phyloP scores from a whole-genome alignment of 257 asterid genomes.

The Nicotiana obtusifolia region DNA sequence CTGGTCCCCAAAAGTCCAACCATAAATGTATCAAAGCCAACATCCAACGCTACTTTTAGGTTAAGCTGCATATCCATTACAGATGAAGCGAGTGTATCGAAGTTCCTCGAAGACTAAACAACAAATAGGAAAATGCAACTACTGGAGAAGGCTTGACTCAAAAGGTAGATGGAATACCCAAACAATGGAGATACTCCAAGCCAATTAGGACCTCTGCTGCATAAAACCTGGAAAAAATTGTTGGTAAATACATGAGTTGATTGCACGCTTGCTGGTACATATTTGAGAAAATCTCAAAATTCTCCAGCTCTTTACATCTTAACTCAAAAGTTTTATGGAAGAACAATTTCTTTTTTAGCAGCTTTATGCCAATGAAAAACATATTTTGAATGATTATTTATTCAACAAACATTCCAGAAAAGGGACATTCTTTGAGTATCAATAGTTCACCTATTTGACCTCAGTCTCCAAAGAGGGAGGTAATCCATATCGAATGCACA shows the following conservation, averaged over 20 bases:
- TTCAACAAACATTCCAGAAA: not conserved
- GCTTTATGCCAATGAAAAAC: not conserved
- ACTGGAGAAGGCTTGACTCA: not conserved
- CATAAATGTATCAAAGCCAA: not conserved
- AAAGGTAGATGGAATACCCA: conserved; percentile 45
- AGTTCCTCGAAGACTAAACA: not conserved
- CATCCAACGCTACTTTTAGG: not conserved
- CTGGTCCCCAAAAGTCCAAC: not conserved
- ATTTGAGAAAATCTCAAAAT: not conserved
- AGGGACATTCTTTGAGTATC: not conserved
- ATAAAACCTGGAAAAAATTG: conserved; percentile 58
- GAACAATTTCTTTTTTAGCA: not conserved
- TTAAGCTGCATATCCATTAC: not conserved
- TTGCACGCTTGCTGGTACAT: not conserved
- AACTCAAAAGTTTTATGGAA: not conserved
- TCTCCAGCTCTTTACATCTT: not conserved
- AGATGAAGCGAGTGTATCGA: not conserved
- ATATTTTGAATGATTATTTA: not conserved
- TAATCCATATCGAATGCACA: not conserved
- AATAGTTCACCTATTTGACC: not conserved
- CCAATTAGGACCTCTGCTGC: conserved; percentile 92
- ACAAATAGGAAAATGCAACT: not conserved
- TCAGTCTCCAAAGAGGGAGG: not conserved
- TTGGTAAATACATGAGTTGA: not conserved
- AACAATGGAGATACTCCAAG: conserved; percentile 96